Evolutionary conservation across 2,329 filamentous ascomycete species (phyloP).

Genomic region (Penicillium sp.): DNA sequence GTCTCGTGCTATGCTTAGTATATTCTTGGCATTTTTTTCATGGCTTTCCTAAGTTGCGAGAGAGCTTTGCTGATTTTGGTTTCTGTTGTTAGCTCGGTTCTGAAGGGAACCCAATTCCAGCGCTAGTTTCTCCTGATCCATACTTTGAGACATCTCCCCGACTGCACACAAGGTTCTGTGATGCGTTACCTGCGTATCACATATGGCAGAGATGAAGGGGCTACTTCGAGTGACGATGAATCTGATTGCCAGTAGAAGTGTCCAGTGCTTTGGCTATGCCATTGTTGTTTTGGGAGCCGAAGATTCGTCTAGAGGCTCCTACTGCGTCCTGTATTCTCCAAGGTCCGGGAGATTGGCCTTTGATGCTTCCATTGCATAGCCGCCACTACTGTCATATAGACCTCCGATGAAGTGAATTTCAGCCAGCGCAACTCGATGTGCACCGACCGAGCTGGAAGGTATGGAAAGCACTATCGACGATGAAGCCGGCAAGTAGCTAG

Average conservation of each 20-base stretch:
- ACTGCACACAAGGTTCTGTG: conserved; percentile 23
- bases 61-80: background rate
- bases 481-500: background rate
- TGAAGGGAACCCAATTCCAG: background rate
- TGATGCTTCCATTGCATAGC: conserved; percentile 11
- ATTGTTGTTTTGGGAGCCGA: background rate
- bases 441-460: conserved; percentile 6
- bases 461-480: conserved; percentile 5
- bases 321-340: background rate
- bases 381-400: conserved; percentile 13
- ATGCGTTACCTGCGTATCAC: conserved; percentile 19
- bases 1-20: background rate
- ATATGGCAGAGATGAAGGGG: conserved; percentile 21
- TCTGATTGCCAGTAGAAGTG: conserved; percentile 10
- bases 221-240: conserved; percentile 16
- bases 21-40: background rate
- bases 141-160: conserved; percentile 2
- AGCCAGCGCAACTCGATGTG: conserved; percentile 12
- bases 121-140: conserved; percentile 1
- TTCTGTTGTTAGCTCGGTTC: background rate
- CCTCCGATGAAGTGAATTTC: conserved; percentile 13
- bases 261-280: conserved; percentile 4
- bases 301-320: background rate
- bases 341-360: background rate
- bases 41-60: background rate